Evolutionary conservation across 2,329 filamentous ascomycete species (phyloP), one percentile per base, ranked within the genome.

Genomic region (Aspergillus fumigatiaffinis): DNA sequence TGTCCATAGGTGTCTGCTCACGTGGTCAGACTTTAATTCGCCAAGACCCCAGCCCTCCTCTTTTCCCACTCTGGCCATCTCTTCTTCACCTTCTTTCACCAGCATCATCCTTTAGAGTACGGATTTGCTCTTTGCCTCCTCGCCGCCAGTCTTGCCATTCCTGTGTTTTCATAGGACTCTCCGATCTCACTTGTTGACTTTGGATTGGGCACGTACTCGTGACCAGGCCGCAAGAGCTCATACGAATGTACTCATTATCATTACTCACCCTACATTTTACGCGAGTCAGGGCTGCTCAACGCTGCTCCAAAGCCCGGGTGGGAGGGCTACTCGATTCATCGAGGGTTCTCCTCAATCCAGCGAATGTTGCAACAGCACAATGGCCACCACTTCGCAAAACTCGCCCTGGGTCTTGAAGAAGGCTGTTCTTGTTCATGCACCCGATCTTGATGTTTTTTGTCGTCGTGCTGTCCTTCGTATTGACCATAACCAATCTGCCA

Each of bases 211-310:
- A 60, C 21, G 62, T 54, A 26, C 60, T 58, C 62, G 60, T 59
- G 56, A 55, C 62, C 56, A 56, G 60, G 46, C 56, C 60, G 60
- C 55, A 58, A 61, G 26, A 59, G 55, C 58, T 60, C 21, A 44
- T 59, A 55, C 57, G 25, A 53, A 38, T 58, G 56, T 60, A 60
- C 57, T 53, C 50, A 21, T 58, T 29, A 54, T 57, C 23, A 54
- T 53, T 51, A 53, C 51, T 54, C 20, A 52, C 29, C 29, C n/a
- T 1, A 55, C 35, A 50, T 53, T 35, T 61, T 53, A 54, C 50
- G 7, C 52, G 63, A 65, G 63, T 63, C 63, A 64, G 60, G 62
- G 63, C 63, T 65, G 60, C 63, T 65, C 62, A 58, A 46, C 26
- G 1, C 14, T 56, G 38, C 35, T 60, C n/a, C 29, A 64, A 65